Conservation (phyloP, 1,284 basidiomycete genomes). For the Fomes fomentarius region DNA sequence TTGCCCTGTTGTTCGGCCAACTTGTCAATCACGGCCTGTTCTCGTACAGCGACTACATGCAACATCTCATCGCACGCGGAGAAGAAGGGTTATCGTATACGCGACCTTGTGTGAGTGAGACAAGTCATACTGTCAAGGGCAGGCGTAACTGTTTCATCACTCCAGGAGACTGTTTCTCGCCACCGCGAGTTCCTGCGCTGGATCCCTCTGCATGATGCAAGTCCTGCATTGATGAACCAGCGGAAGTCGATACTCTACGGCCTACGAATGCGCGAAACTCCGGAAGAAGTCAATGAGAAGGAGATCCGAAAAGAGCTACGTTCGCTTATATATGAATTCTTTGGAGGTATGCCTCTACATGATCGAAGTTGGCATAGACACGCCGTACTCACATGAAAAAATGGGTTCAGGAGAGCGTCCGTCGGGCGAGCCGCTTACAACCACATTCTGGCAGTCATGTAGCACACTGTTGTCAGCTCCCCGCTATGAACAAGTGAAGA, state of each 20-base stretch:
- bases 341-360: slow-evolving; percentile 62
- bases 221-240: slow-evolving; percentile 62
- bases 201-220: slow-evolving; percentile 66
- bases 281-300: slow-evolving; percentile 68
- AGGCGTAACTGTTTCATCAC: too few relatives aligned
- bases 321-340: slow-evolving; percentile 64
- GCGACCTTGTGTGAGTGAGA: slow-evolving; percentile 43
- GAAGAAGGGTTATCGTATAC: slow-evolving; percentile 60
- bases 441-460: slow-evolving; percentile 47
- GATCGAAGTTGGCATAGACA: too few relatives aligned
- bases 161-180: slow-evolving; percentile 47
- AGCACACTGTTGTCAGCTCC: slow-evolving; percentile 51
- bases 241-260: slow-evolving; percentile 72
- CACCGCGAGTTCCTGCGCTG: slow-evolving; percentile 69
- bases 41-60: slow-evolving; percentile 84
- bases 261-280: slow-evolving; percentile 62
- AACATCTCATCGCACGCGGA: slow-evolving; percentile 83
- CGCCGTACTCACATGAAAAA: too few relatives aligned
- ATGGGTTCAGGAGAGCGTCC: slow-evolving; percentile 36
- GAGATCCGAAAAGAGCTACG: slow-evolving; percentile 71
- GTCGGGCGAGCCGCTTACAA: slow-evolving; percentile 37
- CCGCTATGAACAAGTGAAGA: slow-evolving; percentile 71
- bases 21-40: slow-evolving; percentile 78
- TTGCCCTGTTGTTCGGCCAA: slow-evolving; percentile 81
- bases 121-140: too few relatives aligned